Percentiles rank a stretch among this genome's conserved stretches.
phyloP scores from a whole-genome alignment of 495 filamentous ascomycete species.

The Corynascus novoguineensis region DNA sequence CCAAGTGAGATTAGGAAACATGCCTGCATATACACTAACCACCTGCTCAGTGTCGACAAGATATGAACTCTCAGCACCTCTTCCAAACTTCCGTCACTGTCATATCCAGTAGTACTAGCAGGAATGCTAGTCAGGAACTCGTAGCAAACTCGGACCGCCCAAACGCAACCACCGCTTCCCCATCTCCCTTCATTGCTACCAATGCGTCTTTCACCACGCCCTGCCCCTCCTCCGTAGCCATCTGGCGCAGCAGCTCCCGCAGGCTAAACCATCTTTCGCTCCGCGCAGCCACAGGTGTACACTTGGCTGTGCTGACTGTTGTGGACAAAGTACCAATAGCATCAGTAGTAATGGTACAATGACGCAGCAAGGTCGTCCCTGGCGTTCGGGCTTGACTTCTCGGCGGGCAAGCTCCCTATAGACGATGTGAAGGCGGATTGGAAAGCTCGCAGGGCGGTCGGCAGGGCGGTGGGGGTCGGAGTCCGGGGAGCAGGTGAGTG shows the following conservation, averaged over 20 bases:
- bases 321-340: neutral
- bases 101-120: too few relatives aligned
- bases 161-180: slow-evolving; percentile 2
- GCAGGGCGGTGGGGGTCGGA: slow-evolving; percentile 24
- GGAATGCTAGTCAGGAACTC: too few relatives aligned
- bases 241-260: slow-evolving; percentile 40
- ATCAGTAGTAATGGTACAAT: slow-evolving; percentile 33
- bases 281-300: neutral
- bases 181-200: neutral
- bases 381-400: slow-evolving; percentile 19
- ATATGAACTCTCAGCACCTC: too few relatives aligned
- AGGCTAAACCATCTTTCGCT: slow-evolving; percentile 19
- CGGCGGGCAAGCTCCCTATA: neutral
- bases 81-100: too few relatives aligned
- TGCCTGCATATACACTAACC: too few relatives aligned
- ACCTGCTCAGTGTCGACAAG: too few relatives aligned
- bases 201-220: neutral
- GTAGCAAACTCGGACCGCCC: slow-evolving; percentile 12
- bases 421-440: slow-evolving; percentile 20
- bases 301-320: too few relatives aligned
- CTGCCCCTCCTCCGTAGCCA: slow-evolving; percentile 14
- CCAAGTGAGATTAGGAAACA: too few relatives aligned
- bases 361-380: slow-evolving; percentile 47
- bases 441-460: slow-evolving; percentile 28
- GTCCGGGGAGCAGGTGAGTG: slow-evolving; percentile 17